Base-by-base conservation (phyloP, 2,329 filamentous ascomycete species). In the Arachnopeziza araneosa region DNA sequence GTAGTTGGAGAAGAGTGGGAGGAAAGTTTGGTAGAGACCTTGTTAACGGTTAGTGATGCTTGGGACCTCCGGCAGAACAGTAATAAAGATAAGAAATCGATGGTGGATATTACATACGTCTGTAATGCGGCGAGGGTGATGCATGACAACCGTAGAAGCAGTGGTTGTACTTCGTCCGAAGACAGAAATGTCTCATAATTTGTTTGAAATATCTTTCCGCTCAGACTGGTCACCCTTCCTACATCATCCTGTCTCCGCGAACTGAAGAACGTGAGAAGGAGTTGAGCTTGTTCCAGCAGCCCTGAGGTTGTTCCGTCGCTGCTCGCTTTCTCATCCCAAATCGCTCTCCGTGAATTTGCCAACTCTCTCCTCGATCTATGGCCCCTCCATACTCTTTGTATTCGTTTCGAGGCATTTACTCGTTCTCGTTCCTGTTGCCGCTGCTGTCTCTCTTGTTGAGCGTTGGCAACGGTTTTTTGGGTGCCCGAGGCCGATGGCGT, bases 361-460 rank as follows among this genome's bases (percentile, higher is more conserved):
- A 90, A 77, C 55, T 74, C 71, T 61, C 77, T 80, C 67, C 93
- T 84, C 60, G 78, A 79, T 59, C 74, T 80, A 73, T 96, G 83
- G 17, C 92, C 92, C 73, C 93, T 84, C 93, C 93, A 98, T 74
- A 83, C 78, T 66, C 84, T 83, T 73, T 98, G 95, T 65, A 98
- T 85, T 55, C 77, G 81, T 66, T 83, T 87, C 17, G 85, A 84
- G 4, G 93, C 91, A 69, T 87, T 88, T 55, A 93, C 75, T 61
- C 86, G 85, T 54, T 91, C 87, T 67, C 93, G 83, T 70, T 98
- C 92, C 55, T 85, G 85, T 68, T 96, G 91, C 67, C 95, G 84
- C 67, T 87, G 83, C 64, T 87, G 80, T 30, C 95, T 87, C 68
- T 97, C 92, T 67, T 92, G 90, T 71, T 97, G 91, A 26, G 93